phyloP scores from a whole-genome alignment of 768 basidiomycete genomes.

The Pulveroboletus sp. region DNA sequence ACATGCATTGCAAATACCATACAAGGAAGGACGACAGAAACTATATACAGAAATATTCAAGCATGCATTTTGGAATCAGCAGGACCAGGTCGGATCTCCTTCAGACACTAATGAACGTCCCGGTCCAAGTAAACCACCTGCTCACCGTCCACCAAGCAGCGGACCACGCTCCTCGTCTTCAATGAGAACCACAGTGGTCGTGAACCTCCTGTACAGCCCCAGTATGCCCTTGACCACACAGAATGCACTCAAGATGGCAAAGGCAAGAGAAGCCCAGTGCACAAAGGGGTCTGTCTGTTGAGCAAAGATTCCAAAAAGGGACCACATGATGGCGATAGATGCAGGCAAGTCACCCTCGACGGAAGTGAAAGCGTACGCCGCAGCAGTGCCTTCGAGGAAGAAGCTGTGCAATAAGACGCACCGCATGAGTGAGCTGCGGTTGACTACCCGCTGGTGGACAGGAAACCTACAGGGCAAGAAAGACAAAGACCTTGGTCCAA shows the following conservation, averaged over 20 bases:
- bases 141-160: conserved; percentile 47
- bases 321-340: conserved; percentile 86
- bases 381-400: conserved; percentile 89
- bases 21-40: not conserved
- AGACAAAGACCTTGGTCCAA: conserved; percentile 94
- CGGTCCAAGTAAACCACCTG: not conserved
- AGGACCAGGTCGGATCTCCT: not conserved
- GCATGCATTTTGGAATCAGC: not conserved
- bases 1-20: conserved; percentile 1
- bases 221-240: conserved; percentile 77
- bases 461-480: conserved; percentile 71
- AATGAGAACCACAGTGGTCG: conserved; percentile 52
- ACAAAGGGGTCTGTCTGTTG: conserved; percentile 69
- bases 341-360: conserved; percentile 91
- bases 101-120: not conserved
- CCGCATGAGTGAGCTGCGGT: conserved; percentile 6
- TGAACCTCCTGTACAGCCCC: conserved; percentile 46
- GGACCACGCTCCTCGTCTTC: conserved; percentile 88
- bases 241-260: conserved; percentile 78
- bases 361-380: conserved; percentile 91
- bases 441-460: not conserved
- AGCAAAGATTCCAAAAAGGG: conserved; percentile 89
- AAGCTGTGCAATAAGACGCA: conserved; percentile 42
- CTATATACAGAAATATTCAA: conserved; percentile 1
- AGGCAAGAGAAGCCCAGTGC: conserved; percentile 85